Conservation (phyloP, 305 asterid species). For the Ilex paraguariensis region DNA sequence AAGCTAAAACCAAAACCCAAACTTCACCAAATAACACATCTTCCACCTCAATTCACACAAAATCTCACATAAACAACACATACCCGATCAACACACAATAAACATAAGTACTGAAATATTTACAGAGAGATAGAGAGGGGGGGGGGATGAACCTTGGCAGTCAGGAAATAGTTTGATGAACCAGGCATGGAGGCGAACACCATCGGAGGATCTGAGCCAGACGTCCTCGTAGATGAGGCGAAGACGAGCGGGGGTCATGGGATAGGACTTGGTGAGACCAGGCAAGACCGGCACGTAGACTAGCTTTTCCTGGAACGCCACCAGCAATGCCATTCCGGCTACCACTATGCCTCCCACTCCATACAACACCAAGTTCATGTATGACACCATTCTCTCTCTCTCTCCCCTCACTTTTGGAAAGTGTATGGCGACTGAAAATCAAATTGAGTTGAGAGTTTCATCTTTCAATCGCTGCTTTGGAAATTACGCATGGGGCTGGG, state of each 20-base stretch:
- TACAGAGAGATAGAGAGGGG: not conserved
- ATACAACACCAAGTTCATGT: conserved; percentile 51
- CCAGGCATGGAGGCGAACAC: conserved; percentile 97
- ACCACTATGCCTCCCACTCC: conserved; percentile 89
- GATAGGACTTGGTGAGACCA: conserved; percentile 82
- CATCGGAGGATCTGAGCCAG: conserved; percentile 96
- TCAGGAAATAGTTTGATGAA: conserved; percentile 77
- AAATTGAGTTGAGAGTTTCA: no score
- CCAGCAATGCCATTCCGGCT: conserved; percentile 92
- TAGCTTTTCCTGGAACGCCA: conserved; percentile 91
- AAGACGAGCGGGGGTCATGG: conserved; percentile 86
- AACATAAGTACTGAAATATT: not conserved
- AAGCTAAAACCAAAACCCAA: no score
- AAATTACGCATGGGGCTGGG: no score
- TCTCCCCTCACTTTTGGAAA: not conserved
- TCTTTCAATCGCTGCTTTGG: no score
- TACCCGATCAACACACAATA: no score
- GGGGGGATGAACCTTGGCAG: conserved; percentile 44
- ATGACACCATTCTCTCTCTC: conserved; percentile 60
- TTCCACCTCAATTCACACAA: not conserved
- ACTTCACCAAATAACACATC: no score
- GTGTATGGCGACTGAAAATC: no score
- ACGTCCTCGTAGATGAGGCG: conserved; percentile 85
- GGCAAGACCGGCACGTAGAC: conserved; percentile 98
- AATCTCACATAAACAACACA: not conserved